Base-by-base conservation (phyloP, 2,329 filamentous ascomycete species). In the Bipolaris victoriae region DNA sequence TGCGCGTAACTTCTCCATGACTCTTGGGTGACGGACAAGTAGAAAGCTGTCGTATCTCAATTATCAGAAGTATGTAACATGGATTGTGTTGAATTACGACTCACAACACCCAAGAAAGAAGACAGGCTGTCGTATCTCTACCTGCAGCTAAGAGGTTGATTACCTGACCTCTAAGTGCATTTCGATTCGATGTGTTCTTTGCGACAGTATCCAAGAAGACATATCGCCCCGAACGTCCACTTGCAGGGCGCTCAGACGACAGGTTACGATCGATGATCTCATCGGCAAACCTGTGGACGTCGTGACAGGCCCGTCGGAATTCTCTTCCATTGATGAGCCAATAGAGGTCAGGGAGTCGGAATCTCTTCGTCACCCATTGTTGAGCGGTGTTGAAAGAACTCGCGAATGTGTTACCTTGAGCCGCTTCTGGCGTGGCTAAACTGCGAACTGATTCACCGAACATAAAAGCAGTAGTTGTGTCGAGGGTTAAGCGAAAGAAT, bases 381-480 rank as follows among this genome's bases (percentile, higher is more conserved):
- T 79, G 76, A 11, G 73, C 74, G 24, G 58, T 65, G 61, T 79
- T 75, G 63, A 80, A 80, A 24, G 77, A 69, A 22, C 60, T 61
- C 13, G 74, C 72, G 60, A 80, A 80, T 5, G 63, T 64, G 3
- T 44, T 20, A n/a, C n/a, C n/a, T n/a, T n/a, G n/a, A n/a, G n/a
- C 29, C 36, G 31, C 54, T 35, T 68, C 68, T 1, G 62, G 58
- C 7, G 50, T 62, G 13, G 50, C 49, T 22, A 74, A 64, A 51
- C 64, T 68, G 20, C 56, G 56, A 68, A 62, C 72, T 5, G 68
- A 73, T 45, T 85, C 78, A 6, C 88, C 88, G 45, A 90, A 87
- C 4, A 91, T 76, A 62, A 90, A 89, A 44, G 88, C 86, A 0
- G 87, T 90, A 0, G 87, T 86, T 0, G 86, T 84, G 59, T 90